These are phyloP conservation scores for Chaetomium tenue DNA, from an alignment of 495 filamentous ascomycete species.

Conservation along the genomic window DNA sequence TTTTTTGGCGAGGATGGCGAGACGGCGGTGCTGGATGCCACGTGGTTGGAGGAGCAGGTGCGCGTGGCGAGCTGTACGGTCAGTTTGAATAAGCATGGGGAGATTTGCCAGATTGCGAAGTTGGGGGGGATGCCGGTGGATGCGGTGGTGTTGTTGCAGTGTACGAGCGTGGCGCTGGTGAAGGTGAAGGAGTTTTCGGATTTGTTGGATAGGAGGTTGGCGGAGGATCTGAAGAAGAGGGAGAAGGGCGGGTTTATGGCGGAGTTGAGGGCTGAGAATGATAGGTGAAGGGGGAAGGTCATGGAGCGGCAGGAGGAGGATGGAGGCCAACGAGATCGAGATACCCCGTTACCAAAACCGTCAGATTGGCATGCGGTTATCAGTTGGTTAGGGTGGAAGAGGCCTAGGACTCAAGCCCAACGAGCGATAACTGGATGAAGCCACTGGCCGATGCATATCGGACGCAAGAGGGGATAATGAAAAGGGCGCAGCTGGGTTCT, in stretches of 20 bases:
- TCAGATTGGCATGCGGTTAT: background rate
- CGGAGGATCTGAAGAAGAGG: constrained; percentile 71
- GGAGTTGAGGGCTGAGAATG: constrained; percentile 84
- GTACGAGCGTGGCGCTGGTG: constrained; percentile 62
- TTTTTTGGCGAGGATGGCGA: constrained; percentile 66
- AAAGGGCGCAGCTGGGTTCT: background rate
- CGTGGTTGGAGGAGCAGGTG: constrained; percentile 78
- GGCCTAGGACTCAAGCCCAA: background rate
- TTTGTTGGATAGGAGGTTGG: constrained; percentile 66
- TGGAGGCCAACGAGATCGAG: constrained; percentile 26
- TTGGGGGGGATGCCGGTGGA: constrained; percentile 77
- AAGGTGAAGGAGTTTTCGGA: constrained; percentile 78
- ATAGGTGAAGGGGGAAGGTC: constrained; percentile 42
- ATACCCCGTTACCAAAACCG: too few species aligned
- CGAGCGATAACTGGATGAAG: background rate
- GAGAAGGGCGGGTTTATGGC: constrained; percentile 72
- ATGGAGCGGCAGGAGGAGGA: constrained; percentile 5
- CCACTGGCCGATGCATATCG: background rate
- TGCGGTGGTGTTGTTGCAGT: constrained; percentile 69
- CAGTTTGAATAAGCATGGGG: constrained; percentile 82
- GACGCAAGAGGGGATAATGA: too few species aligned
- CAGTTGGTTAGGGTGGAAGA: background rate
- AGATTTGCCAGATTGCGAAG: constrained; percentile 89
- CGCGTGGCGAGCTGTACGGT: constrained; percentile 81
- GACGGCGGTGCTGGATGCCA: constrained; percentile 72